phyloP scores from a whole-genome alignment of 2,329 filamentous ascomycete species.

The Colletotrichum musicola region DNA sequence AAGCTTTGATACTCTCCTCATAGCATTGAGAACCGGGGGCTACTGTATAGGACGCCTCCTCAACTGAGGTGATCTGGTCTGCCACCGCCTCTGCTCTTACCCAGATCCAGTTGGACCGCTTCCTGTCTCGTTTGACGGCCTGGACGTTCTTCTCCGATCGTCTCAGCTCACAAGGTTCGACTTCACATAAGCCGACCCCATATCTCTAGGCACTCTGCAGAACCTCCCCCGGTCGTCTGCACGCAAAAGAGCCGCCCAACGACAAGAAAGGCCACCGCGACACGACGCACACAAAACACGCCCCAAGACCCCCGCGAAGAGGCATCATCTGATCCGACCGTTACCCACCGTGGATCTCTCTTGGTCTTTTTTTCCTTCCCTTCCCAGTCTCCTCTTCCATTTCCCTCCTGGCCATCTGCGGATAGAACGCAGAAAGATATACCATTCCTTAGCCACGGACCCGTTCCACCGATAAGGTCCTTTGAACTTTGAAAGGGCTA shows the following conservation, averaged over 20 bases:
- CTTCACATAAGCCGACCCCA: slow-evolving; percentile 36
- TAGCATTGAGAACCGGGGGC: too few relatives aligned
- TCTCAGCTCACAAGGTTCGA: slow-evolving; percentile 32
- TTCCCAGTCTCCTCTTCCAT: neutral
- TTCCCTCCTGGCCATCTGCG: slow-evolving; percentile 1
- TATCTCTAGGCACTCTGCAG: slow-evolving; percentile 29
- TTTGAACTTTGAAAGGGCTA: too few relatives aligned
- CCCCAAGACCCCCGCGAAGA: slow-evolving; percentile 17
- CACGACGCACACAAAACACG: slow-evolving; percentile 10
- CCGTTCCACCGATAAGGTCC: too few relatives aligned
- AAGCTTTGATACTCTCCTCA: slow-evolving; percentile 33
- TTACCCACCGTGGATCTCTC: slow-evolving; percentile 35
- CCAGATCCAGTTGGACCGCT: slow-evolving; percentile 23
- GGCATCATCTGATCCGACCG: slow-evolving; percentile 31
- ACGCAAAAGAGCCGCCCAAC: slow-evolving; percentile 34
- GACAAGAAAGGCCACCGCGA: slow-evolving; percentile 28
- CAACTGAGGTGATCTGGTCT: slow-evolving; percentile 34
- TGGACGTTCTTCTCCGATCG: slow-evolving; percentile 32
- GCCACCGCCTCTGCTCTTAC: slow-evolving; percentile 11
- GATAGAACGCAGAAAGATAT: neutral
- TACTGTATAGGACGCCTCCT: neutral
- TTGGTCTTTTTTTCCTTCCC: slow-evolving; percentile 9
- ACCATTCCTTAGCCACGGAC: neutral
- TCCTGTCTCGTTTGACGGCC: slow-evolving; percentile 1
- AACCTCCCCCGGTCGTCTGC: slow-evolving; percentile 23